phyloP scores from a whole-genome alignment of 805 yeast species.

The Cyberlindnera suaveolens region DNA sequence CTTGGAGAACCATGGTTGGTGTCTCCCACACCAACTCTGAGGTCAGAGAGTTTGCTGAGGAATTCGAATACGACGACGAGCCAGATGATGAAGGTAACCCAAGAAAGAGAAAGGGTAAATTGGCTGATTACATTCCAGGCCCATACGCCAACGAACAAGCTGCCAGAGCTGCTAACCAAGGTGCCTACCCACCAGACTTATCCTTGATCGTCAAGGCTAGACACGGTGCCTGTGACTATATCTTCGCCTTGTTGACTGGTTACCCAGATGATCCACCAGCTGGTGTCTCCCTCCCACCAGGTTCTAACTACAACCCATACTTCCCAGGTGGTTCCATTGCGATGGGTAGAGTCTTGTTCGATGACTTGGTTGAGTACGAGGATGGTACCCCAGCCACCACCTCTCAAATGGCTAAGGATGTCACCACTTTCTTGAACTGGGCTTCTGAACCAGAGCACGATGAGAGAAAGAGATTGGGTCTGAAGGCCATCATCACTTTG shows the following conservation, averaged over 20 bases:
- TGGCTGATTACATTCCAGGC: constrained; percentile 90
- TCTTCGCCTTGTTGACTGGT: constrained; percentile 92
- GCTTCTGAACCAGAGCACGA: constrained; percentile 98
- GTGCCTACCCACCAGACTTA: constrained; percentile 97
- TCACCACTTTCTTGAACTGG: constrained; percentile 93
- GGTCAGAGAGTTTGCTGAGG: constrained; percentile 90
- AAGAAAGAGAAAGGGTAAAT: constrained; percentile 96
- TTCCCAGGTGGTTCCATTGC: constrained; percentile 99
- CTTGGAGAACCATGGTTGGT: constrained; percentile 98
- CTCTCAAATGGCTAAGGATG: constrained; percentile 99
- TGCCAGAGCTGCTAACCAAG: constrained; percentile 99
- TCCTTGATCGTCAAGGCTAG: constrained; percentile 97
- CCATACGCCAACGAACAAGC: constrained; percentile 98
- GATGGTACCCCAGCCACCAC: constrained; percentile 99
- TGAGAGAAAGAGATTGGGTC: constrained; percentile 94
- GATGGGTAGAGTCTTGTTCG: constrained; percentile 97
- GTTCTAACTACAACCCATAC: constrained; percentile 97
- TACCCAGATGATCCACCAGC: constrained; percentile 99
- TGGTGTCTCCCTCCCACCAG: constrained; percentile 88
- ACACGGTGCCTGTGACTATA: constrained; percentile 96
- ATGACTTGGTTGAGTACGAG: constrained; percentile 95
- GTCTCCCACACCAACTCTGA: constrained; percentile 90
- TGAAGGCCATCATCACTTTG: constrained; percentile 79
- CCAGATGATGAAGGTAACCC: constrained; percentile 98
- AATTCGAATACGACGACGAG: constrained; percentile 96